phyloP scores from a whole-genome alignment of 768 basidiomycete species.

The Tremella fuciformis region DNA sequence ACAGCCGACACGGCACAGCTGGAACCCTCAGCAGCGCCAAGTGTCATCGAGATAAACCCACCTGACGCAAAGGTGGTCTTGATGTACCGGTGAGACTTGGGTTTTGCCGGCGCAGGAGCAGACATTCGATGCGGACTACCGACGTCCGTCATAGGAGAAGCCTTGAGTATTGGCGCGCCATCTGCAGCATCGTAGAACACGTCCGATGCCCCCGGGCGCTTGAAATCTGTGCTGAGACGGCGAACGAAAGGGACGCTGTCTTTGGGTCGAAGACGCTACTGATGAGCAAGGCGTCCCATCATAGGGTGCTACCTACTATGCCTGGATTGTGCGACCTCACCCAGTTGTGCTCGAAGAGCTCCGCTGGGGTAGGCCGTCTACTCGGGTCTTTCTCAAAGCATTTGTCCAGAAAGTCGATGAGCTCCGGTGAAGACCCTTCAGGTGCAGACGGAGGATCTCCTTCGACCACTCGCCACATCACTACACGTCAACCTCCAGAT shows the following conservation, averaged over 20 bases:
- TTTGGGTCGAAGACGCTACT: constrained; percentile 73
- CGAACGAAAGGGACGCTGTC: constrained; percentile 94
- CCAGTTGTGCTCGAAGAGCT: constrained; percentile 89
- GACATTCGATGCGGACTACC: constrained; percentile 53
- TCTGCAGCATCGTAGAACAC: constrained; percentile 23
- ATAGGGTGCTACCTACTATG: constrained; percentile 58
- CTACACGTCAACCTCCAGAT: constrained; percentile 53
- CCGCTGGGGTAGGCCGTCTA: constrained; percentile 76
- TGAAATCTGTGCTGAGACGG: constrained; percentile 80
- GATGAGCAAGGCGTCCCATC: constrained; percentile 9
- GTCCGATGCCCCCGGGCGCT: constrained; percentile 60
- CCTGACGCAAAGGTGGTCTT: constrained; percentile 91
- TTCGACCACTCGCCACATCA: constrained; percentile 97
- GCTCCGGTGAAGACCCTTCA: constrained; percentile 67
- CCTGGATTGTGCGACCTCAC: constrained; percentile 73
- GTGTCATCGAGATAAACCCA: constrained; percentile 54
- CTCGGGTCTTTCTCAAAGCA: constrained; percentile 89
- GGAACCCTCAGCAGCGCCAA: constrained; percentile 4
- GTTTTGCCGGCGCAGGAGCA: constrained; percentile 54
- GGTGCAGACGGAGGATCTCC: constrained; percentile 86
- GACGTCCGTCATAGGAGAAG: neutral
- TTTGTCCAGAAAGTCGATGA: constrained; percentile 73
- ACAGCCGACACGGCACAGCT: constrained; percentile 88
- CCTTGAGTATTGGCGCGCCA: neutral
- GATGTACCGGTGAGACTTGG: constrained; percentile 70